These are phyloP conservation scores for Corynascus novoguineensis DNA, from an alignment of 495 filamentous ascomycete species.

Conservation along the genomic window DNA sequence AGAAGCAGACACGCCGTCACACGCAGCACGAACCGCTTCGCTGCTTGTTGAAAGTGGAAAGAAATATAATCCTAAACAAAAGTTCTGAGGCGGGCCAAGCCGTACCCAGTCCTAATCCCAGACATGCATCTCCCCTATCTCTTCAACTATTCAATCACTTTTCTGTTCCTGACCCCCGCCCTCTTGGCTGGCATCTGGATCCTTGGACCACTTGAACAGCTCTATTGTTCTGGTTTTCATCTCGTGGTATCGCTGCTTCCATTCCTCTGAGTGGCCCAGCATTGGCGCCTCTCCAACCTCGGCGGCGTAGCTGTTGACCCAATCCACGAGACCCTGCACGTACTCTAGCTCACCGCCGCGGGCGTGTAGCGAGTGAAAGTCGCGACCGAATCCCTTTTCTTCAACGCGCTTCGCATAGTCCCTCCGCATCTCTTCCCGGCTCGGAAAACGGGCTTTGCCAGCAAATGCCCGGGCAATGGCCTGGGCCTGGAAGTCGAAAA, in stretches of 20 bases:
- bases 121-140: no score
- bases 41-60: no score
- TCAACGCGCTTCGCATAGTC: conserved; percentile 47
- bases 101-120: no score
- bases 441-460: conserved; percentile 47
- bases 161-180: not conserved
- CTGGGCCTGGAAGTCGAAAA: conserved; percentile 63
- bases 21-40: no score
- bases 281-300: conserved; percentile 31
- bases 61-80: no score
- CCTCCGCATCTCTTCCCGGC: conserved; percentile 40
- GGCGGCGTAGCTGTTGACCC: conserved; percentile 45
- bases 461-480: conserved; percentile 52
- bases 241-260: conserved; percentile 26
- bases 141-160: no score
- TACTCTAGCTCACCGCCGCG: conserved; percentile 47
- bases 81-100: no score
- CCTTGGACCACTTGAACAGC: not conserved
- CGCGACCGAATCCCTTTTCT: conserved; percentile 45
- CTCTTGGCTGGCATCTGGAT: no score
- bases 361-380: conserved; percentile 49
- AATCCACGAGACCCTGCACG: conserved; percentile 48
- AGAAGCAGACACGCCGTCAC: no score
- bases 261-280: conserved; percentile 42
- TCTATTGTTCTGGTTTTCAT: conserved; percentile 15